Conservation (phyloP, 345 rosid genomes). For the Eucalyptus tenuipes region DNA sequence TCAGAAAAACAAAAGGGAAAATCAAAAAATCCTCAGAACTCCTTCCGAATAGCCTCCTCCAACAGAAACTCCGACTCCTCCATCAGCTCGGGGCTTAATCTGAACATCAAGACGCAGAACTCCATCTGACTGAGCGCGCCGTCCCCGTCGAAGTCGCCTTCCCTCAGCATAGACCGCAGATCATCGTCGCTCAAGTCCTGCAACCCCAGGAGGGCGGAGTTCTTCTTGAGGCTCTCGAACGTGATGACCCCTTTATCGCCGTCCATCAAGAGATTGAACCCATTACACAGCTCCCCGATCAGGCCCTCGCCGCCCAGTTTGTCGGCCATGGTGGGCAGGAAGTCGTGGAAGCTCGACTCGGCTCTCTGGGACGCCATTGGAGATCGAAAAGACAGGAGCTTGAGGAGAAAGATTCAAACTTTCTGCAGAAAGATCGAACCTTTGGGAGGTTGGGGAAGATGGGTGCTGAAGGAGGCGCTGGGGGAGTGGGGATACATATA, state of each 20-base stretch:
- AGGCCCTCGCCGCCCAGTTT: slow-evolving; percentile 79
- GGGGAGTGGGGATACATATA: background rate
- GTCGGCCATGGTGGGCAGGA: slow-evolving; percentile 63
- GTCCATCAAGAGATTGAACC: slow-evolving; percentile 65
- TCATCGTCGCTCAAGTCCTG: slow-evolving; percentile 72
- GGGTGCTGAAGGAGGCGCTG: background rate
- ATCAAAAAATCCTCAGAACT: slow-evolving; percentile 9
- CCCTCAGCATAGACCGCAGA: slow-evolving; percentile 44
- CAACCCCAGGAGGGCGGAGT: slow-evolving; percentile 51
- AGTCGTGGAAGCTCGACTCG: slow-evolving; percentile 37
- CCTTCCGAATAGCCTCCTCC: slow-evolving; percentile 52
- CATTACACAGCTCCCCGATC: slow-evolving; percentile 70
- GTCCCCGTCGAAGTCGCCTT: slow-evolving; percentile 73
- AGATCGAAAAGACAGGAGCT: background rate
- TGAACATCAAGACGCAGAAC: slow-evolving; percentile 87
- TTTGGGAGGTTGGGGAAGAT: background rate
- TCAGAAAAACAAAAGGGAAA: background rate
- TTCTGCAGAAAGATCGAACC: background rate
- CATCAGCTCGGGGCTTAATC: slow-evolving; percentile 82
- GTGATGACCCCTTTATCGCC: slow-evolving; percentile 59
- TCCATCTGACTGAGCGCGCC: slow-evolving; percentile 82
- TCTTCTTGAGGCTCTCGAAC: slow-evolving; percentile 50
- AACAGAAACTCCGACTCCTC: slow-evolving; percentile 50
- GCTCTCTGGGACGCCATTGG: slow-evolving; percentile 25
- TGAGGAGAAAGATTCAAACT: background rate